phyloP scores from a whole-genome alignment of 805 yeast genomes.

The Alloascoidea hylecoeti region DNA sequence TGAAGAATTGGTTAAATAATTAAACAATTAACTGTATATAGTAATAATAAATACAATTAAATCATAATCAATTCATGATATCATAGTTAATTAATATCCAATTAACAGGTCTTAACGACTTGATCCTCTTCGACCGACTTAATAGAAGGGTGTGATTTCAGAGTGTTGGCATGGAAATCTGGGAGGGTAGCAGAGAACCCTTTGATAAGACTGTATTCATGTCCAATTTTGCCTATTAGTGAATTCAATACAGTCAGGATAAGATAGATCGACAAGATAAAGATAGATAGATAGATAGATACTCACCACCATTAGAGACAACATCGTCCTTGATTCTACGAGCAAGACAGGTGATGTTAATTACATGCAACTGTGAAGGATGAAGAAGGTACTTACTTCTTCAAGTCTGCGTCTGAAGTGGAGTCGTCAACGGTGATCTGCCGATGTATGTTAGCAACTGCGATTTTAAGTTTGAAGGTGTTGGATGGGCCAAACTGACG shows the following conservation, averaged over 20 bases:
- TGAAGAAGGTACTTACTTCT: conserved; percentile 4
- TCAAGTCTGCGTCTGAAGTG: conserved; percentile 24
- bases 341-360: neutral
- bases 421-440: conserved; percentile 30
- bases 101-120: neutral
- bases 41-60: neutral
- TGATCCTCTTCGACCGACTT: neutral
- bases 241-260: neutral
- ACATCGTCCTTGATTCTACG: conserved; percentile 31
- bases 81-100: neutral
- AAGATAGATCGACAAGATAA: neutral
- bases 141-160: neutral
- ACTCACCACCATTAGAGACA: conserved; percentile 36
- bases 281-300: neutral
- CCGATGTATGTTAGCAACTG: neutral
- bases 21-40: neutral
- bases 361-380: neutral
- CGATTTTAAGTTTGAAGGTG: neutral
- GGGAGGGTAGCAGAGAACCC: conserved; percentile 34
- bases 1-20: conserved; percentile 54
- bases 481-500: neutral
- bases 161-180: neutral
- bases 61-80: neutral
- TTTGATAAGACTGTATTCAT: conserved; percentile 50
- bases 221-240: conserved; percentile 23